A percentile compares a stretch with the other conserved stretches of the same genome.
phyloP scores from a whole-genome alignment of 495 filamentous ascomycete genomes.

The Extremus antarcticus region DNA sequence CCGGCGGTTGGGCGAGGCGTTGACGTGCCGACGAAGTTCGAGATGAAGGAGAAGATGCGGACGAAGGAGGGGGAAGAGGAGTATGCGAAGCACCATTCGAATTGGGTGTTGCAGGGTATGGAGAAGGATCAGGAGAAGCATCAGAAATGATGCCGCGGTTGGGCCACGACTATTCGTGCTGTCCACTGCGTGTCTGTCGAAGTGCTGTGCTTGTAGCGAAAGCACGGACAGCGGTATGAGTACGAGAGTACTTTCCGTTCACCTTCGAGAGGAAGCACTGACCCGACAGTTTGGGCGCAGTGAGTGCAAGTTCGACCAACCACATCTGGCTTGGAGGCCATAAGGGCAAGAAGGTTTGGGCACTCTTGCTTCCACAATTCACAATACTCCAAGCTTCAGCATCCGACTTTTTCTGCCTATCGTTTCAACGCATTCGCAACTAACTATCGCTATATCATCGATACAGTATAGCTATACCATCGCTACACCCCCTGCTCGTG shows the following conservation, averaged over 20 bases:
- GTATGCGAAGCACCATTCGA: constrained; percentile 18
- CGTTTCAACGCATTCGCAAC: too few species aligned
- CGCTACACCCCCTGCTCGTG: too few species aligned
- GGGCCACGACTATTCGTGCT: not conserved
- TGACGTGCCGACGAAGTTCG: constrained; percentile 17
- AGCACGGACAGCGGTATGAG: not conserved
- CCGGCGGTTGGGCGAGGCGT: constrained; percentile 13
- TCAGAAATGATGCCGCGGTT: not conserved
- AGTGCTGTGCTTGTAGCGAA: not conserved
- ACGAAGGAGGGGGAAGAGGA: constrained; percentile 20
- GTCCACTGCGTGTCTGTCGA: not conserved
- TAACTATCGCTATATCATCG: too few species aligned
- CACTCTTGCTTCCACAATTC: too few species aligned
- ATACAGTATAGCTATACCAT: too few species aligned
- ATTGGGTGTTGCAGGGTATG: constrained; percentile 21
- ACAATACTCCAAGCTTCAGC: too few species aligned
- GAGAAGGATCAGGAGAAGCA: constrained; percentile 19
- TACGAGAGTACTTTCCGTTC: not conserved
- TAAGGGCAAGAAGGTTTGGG: not conserved
- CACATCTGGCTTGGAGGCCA: not conserved
- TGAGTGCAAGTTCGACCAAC: not conserved
- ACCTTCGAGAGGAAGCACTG: too few species aligned
- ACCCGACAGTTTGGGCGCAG: not conserved
- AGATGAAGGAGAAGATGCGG: constrained; percentile 23
- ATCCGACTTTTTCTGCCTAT: too few species aligned